Evolutionary conservation across 106 monocot species (phyloP), one percentile per base, ranked within the genome.

Genomic region (Triglochin maritima): DNA sequence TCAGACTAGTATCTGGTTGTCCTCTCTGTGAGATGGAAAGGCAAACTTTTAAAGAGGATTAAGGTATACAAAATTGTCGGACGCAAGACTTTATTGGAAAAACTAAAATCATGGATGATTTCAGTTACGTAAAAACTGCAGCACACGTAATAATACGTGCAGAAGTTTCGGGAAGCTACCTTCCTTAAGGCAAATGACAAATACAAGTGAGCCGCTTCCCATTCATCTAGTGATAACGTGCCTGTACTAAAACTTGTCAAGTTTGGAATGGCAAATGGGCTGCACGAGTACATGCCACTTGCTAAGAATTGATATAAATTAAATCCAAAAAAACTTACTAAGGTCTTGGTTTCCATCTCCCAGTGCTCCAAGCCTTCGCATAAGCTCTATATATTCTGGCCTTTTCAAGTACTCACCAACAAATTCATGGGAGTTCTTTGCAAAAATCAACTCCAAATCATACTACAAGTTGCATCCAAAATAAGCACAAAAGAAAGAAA

Each of bases 121-220:
- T 7, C 4, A n/a, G 13, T 49, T 46, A 16, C 29, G 29, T 10
- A 46, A 14, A 1, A 60, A 54, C 42, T 59, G 43, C 11, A 56
- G 64, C 16, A 48, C 60, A 50, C 4, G 2, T 64, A 7, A 17
- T 16, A 16, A 17, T 57, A 14, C 17, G 1, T 59, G 6, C 6
- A 9, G 16, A 6, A 59, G 16, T 59, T 4, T 49, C 11, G 10
- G 58, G 6, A 11, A 54, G 46, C 62, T 84, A 96, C 96, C 88
- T 96, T 96, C 44, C 81, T 79, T 46, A 96, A 72, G 2, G 88
- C 96, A 53, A 83, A 96, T 10, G 96, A 56, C 47, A 86, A 68
- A 60, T 96, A 96, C 17, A 96, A 76, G 66, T 91, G 88, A 17
- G 96, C 87, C 13, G 74, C 91, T 49, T 96, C 95, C 95, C 95